Base-by-base conservation (phyloP, 305 asterid species). In the Fraxinus baroniana region DNA sequence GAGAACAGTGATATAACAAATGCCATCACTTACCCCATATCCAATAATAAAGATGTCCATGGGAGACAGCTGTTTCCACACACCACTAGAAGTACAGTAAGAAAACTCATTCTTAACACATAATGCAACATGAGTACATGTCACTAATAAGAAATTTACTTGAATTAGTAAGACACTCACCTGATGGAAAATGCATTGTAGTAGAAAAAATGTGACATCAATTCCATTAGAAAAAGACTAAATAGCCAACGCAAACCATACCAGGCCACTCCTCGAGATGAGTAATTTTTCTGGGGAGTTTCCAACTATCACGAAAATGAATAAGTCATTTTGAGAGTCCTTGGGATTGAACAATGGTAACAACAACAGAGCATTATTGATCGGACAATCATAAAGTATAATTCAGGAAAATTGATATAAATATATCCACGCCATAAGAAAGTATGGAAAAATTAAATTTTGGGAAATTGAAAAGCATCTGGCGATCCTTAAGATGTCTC, bases 111-210 rank as follows among this genome's bases (percentile, higher is more conserved):
- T 85, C 77, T 85, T 75, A 82, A 76, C 81, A 77, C 26, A 44
- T 39, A 24, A 52, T 26, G 68, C 82, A 72, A 37, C 70, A 74
- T 37, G 77, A 78, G 71, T 83, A 33, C 20, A 83, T 71, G 66
- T 46, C 80, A 74, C 17, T 22, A 76, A 74, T 64, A 81, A 6
- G 44, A 68, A 46, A 35, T 71, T 22, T 66, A 74, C 33, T 36
- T 73, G 44, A 86, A 79, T 83, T 36, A 71, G 68, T 80, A 83
- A 85, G 83, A 76, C 74, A 83, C 89, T 84, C 88, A 94, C 99
- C 98, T 94, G 76, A 78, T 88, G 81, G 99, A 98, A 83, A 94
- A 96, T 84, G 99, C 98, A 88, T 96, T 94, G 83, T 92, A 94
- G 90, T 92, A 92, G 76, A 90, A 90, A 89, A 93, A 85, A 89